phyloP scores from a whole-genome alignment of 768 basidiomycete genomes.

The Lanmaoa pseudosensibilis region DNA sequence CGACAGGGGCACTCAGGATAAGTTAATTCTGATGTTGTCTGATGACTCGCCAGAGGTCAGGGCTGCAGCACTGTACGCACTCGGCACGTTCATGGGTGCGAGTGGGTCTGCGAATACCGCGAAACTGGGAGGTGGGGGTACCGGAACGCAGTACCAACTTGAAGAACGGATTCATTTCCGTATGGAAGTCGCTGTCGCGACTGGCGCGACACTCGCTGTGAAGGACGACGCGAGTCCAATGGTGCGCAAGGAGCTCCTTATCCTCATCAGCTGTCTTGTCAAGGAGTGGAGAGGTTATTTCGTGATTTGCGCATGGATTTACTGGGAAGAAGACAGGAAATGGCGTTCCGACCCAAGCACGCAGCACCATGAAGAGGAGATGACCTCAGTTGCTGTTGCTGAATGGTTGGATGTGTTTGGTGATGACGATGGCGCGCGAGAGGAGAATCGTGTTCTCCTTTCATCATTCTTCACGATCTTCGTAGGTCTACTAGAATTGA shows the following conservation, averaged over 20 bases:
- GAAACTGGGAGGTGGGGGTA: conserved; percentile 80
- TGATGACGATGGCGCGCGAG: conserved; percentile 63
- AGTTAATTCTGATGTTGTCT: conserved; percentile 71
- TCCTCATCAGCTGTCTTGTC: conserved; percentile 89
- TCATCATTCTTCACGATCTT: conserved; percentile 96
- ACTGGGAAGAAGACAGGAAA: conserved; percentile 87
- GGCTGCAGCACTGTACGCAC: conserved; percentile 84
- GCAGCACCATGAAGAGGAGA: conserved; percentile 60
- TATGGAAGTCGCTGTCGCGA: conserved; percentile 91
- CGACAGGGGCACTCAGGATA: conserved; percentile 76
- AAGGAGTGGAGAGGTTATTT: conserved; percentile 97
- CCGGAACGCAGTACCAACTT: conserved; percentile 72
- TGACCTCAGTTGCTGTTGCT: conserved; percentile 66
- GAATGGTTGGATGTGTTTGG: conserved; percentile 78
- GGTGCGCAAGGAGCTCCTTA: conserved; percentile 91
- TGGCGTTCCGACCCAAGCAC: conserved; percentile 45
- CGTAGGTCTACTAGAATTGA: conserved; percentile 82
- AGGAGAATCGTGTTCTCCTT: conserved; percentile 79
- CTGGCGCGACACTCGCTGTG: conserved; percentile 82
- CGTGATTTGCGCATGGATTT: conserved; percentile 94
- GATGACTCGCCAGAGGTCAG: conserved; percentile 94
- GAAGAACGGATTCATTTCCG: conserved; percentile 80
- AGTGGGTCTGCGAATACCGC: conserved; percentile 68
- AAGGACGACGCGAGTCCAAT: conserved; percentile 95
- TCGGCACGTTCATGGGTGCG: conserved; percentile 92